These are phyloP conservation scores for Xylaria sp. DNA, from an alignment of 2,329 filamentous ascomycete species.

Conservation along the genomic window DNA sequence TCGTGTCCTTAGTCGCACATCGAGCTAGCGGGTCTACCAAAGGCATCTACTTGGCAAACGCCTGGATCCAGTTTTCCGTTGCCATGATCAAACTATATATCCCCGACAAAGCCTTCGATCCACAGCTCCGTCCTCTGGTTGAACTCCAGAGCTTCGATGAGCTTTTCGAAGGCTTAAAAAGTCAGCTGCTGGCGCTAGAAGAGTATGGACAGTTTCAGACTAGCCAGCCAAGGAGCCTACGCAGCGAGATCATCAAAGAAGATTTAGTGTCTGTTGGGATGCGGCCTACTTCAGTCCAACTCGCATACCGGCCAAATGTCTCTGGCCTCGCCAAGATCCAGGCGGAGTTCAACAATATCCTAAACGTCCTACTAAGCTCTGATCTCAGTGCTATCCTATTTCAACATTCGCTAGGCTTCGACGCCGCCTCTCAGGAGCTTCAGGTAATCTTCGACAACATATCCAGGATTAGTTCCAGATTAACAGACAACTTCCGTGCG, in stretches of 20 bases:
- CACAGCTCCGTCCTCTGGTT: conserved; percentile 68
- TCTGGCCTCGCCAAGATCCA: conserved; percentile 77
- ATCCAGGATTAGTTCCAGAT: conserved; percentile 70
- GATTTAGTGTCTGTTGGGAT: conserved; percentile 69
- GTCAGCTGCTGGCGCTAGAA: conserved; percentile 64
- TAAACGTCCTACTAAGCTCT: conserved; percentile 65
- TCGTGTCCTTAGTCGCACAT: conserved; percentile 51
- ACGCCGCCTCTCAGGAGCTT: conserved; percentile 50
- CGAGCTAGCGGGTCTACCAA: conserved; percentile 34
- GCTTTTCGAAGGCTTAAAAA: conserved; percentile 59
- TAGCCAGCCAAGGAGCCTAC: conserved; percentile 70
- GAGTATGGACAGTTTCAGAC: conserved; percentile 71
- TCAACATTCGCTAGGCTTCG: conserved; percentile 42
- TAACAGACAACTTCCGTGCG: conserved; percentile 72
- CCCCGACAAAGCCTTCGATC: conserved; percentile 86
- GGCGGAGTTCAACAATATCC: conserved; percentile 79
- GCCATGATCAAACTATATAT: conserved; percentile 80
- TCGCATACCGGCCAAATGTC: conserved; percentile 72
- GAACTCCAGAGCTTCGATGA: conserved; percentile 64
- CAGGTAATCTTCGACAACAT: conserved; percentile 62
- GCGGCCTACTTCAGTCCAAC: conserved; percentile 65
- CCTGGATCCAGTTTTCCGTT: conserved; percentile 78
- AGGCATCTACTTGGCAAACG: conserved; percentile 55
- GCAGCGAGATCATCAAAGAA: conserved; percentile 65
- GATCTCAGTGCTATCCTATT: conserved; percentile 49